Conservation (phyloP, 179 eudicot genomes). For the Beta corolliflora region DNA sequence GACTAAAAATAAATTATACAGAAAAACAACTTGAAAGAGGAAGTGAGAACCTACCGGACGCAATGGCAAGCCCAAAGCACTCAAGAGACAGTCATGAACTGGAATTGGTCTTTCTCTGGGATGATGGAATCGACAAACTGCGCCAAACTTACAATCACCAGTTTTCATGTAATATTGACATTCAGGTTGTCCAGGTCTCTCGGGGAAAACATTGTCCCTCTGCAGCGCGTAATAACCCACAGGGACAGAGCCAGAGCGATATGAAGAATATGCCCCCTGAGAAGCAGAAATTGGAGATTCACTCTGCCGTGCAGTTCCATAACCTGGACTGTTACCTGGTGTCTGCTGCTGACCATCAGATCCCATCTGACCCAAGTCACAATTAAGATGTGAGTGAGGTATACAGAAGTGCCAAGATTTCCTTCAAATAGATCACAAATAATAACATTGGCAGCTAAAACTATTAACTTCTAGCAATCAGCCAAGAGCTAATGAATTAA, state of each 20-base stretch:
- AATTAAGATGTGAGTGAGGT: background rate
- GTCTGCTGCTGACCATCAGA: conserved; percentile 68
- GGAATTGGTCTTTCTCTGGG: conserved; percentile 86
- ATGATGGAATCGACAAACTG: conserved; percentile 92
- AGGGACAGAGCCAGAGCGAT: conserved; percentile 66
- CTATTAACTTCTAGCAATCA: too few species aligned
- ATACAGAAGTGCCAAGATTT: background rate
- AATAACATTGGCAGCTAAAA: background rate
- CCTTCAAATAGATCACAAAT: background rate
- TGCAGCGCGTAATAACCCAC: conserved; percentile 76
- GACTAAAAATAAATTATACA: background rate
- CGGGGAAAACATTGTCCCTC: conserved; percentile 84
- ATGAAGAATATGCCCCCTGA: conserved; percentile 54
- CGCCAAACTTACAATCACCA: conserved; percentile 98
- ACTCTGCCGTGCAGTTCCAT: conserved; percentile 54
- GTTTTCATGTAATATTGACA: conserved; percentile 98
- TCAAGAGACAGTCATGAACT: conserved; percentile 78
- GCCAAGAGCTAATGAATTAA: too few species aligned
- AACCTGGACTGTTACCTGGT: conserved; percentile 50
- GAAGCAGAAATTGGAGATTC: conserved; percentile 56
- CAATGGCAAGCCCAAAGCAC: conserved; percentile 89
- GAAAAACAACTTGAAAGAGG: background rate
- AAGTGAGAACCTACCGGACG: conserved; percentile 63
- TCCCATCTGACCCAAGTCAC: conserved; percentile 69
- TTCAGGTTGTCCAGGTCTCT: conserved; percentile 96